Conservation (phyloP, 2,329 filamentous ascomycete species). For the Aspergillus arachidicola region DNA sequence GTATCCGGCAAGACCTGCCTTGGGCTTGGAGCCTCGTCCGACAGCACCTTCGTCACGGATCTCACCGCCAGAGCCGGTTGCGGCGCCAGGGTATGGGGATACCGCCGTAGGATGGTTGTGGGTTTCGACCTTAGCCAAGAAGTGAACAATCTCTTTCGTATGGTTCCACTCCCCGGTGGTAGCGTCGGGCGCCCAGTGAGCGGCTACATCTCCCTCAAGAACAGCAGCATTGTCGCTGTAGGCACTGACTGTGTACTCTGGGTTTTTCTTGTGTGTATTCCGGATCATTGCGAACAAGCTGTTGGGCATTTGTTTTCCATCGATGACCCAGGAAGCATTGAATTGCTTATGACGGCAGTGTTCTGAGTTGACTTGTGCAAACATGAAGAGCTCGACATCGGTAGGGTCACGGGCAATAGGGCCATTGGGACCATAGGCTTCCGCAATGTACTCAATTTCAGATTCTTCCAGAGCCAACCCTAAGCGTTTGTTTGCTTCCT, state of each 20-base stretch:
- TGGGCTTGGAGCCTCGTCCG: conserved; percentile 87
- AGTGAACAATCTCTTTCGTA: conserved; percentile 82
- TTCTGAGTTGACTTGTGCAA: conserved; percentile 98
- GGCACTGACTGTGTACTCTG: conserved; percentile 84
- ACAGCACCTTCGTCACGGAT: conserved; percentile 95
- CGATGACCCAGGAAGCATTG: conserved; percentile 95
- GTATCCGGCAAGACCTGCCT: conserved; percentile 89
- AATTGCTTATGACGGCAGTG: conserved; percentile 90
- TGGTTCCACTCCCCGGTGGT: conserved; percentile 85
- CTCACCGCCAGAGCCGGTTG: conserved; percentile 92
- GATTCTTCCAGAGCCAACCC: conserved; percentile 84
- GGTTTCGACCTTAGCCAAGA: conserved; percentile 93
- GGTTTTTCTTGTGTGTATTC: conserved; percentile 81
- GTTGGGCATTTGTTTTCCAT: conserved; percentile 75
- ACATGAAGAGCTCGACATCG: conserved; percentile 98
- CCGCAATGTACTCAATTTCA: conserved; percentile 93
- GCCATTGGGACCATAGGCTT: conserved; percentile 70
- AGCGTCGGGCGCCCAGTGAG: conserved; percentile 86
- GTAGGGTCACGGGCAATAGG: conserved; percentile 66
- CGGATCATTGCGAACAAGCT: conserved; percentile 95
- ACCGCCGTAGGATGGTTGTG: conserved; percentile 98
- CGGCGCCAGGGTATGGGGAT: conserved; percentile 88
- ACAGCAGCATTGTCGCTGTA: conserved; percentile 99
- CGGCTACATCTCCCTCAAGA: conserved; percentile 69
- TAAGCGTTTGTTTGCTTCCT: conserved; percentile 79